Base-by-base conservation (phyloP, 2,329 filamentous ascomycete species). In the Cephalotrichum gorgonifer region DNA sequence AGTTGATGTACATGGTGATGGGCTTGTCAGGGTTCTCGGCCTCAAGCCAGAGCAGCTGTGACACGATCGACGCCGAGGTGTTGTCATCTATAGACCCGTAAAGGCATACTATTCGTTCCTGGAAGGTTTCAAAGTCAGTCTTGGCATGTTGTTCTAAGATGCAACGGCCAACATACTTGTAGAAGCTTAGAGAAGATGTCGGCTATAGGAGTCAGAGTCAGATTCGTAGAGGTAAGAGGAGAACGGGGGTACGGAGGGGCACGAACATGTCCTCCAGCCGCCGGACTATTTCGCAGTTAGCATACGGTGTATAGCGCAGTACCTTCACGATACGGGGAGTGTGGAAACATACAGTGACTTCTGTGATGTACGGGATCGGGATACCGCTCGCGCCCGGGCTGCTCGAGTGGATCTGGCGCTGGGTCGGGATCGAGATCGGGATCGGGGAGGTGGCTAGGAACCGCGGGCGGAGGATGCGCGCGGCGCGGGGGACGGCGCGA, bases 1-100 rank as follows among this genome's bases (percentile, higher is more conserved):
- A 95, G 71, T 98, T 95, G 66, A 98, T 98, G 67, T 98, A 98
- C 65, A 98, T 86, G 47, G 87, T 93, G 55, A 98, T 97, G 12
- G 89, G 86, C 65, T 95, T 96, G 50, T 94, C 82, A 3, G 91
- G 90, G 60, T 88, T 88, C 62, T 98, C 93, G 59, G 91, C 93
- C 74, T 98, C 94, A 65, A 98, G 88, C 78, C 90, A 98, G 54
- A 98, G 85, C 22, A 98, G 81, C 64, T 98, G 94, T 2, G 93
- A 88, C 26, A 97, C 91, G 54, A 97, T 88, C 39, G 86, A 87
- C n/a, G 93, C 91, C 33, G 89, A 95, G 56, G 93, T 81, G 39
- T 79, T 84, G 62, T 95, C 88, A 69, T 97, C 86, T 51, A 97
- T 89, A 61, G 86, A 76, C 60, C 91, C 91, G 60, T 95, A 96